Percentiles rank a stretch among this genome's conserved stretches.
These are phyloP conservation scores for Fusarium nematophilum DNA, from an alignment of 2,329 filamentous ascomycete species.

Conservation along the genomic window DNA sequence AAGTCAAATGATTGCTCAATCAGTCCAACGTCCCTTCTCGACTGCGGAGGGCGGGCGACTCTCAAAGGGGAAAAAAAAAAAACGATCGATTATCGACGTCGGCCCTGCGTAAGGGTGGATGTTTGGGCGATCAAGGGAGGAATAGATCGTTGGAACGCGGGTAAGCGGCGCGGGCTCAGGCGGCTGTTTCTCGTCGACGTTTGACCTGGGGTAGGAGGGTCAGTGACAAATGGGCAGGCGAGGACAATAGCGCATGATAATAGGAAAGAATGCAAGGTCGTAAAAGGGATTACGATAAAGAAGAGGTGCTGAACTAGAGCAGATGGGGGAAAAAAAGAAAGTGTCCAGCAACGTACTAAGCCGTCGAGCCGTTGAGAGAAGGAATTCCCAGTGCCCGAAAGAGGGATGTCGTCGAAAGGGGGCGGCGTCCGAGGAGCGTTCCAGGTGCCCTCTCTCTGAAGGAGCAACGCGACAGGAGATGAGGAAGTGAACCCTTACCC, in stretches of 20 bases:
- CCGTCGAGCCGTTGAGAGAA: constrained; percentile 34
- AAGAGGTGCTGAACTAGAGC: constrained; percentile 20
- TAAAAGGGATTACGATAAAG: constrained; percentile 21
- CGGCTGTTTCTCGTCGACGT: constrained; percentile 29
- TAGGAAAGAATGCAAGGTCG: constrained; percentile 15
- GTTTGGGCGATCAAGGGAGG: constrained; percentile 35
- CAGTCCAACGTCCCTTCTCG: constrained; percentile 25
- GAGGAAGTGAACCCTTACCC: constrained; percentile 42
- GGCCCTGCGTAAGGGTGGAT: constrained; percentile 21
- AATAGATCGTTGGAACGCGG: constrained; percentile 35
- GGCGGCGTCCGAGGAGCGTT: constrained; percentile 32
- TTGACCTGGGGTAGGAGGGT: constrained; percentile 35
- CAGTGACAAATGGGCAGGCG: constrained; percentile 30
- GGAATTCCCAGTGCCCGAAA: constrained; percentile 9
- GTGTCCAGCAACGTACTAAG: constrained; percentile 36
- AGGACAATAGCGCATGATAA: constrained; percentile 26
- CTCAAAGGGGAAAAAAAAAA: constrained; percentile 6
- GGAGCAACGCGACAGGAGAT: constrained; percentile 39
- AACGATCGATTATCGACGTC: constrained; percentile 23
- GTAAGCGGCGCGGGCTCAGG: constrained; percentile 29
- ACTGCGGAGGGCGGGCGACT: constrained; percentile 6
- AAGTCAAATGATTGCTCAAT: constrained; percentile 26
- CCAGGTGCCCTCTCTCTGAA: constrained; percentile 36
- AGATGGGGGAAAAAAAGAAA: constrained; percentile 13
- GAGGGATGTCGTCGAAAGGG: constrained; percentile 38